Conservation (phyloP, 2,329 filamentous ascomycete species). For the Calonectria pauciramosa region DNA sequence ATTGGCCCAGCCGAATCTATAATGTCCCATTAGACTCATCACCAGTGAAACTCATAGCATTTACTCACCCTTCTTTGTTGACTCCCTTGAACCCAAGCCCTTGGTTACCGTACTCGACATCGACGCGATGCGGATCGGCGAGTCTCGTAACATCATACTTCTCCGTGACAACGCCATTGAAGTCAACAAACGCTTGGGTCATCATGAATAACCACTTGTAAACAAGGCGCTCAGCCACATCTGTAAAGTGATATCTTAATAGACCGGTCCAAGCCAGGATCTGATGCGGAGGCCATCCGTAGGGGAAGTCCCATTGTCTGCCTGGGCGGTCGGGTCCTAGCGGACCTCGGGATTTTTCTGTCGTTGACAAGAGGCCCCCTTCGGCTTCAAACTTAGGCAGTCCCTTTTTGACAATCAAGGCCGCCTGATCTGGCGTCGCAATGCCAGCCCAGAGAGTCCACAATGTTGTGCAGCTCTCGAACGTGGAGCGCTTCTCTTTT, state of each 20-base stretch:
- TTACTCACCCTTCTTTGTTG: slow-evolving; percentile 85
- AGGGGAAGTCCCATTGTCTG: slow-evolving; percentile 98
- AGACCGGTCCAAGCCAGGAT: slow-evolving; percentile 97
- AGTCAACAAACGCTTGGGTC: slow-evolving; percentile 97
- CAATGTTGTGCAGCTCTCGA: slow-evolving; percentile 94
- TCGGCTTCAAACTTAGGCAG: slow-evolving; percentile 90
- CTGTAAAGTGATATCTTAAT: slow-evolving; percentile 89
- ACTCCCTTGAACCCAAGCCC: slow-evolving; percentile 96
- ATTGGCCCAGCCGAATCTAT: slow-evolving; percentile 98
- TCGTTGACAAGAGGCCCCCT: slow-evolving; percentile 90
- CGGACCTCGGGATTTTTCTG: slow-evolving; percentile 86
- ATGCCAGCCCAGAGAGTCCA: slow-evolving; percentile 98
- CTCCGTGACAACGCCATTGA: slow-evolving; percentile 97
- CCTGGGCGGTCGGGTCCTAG: slow-evolving; percentile 88
- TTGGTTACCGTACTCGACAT: slow-evolving; percentile 98
- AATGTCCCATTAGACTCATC: slow-evolving; percentile 39
- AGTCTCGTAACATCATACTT: slow-evolving; percentile 97
- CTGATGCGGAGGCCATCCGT: slow-evolving; percentile 98
- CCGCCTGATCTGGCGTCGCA: slow-evolving; percentile 88
- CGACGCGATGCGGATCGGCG: slow-evolving; percentile 91
- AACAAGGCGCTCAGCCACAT: slow-evolving; percentile 88
- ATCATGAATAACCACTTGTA: slow-evolving; percentile 99
- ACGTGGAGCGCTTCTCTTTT: slow-evolving; percentile 83
- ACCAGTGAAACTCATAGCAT: slow-evolving; percentile 34
- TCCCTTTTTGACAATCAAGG: slow-evolving; percentile 82